Base-by-base conservation (phyloP, 2,329 filamentous ascomycete genomes). In the Ascochyta viciae-villosae region DNA sequence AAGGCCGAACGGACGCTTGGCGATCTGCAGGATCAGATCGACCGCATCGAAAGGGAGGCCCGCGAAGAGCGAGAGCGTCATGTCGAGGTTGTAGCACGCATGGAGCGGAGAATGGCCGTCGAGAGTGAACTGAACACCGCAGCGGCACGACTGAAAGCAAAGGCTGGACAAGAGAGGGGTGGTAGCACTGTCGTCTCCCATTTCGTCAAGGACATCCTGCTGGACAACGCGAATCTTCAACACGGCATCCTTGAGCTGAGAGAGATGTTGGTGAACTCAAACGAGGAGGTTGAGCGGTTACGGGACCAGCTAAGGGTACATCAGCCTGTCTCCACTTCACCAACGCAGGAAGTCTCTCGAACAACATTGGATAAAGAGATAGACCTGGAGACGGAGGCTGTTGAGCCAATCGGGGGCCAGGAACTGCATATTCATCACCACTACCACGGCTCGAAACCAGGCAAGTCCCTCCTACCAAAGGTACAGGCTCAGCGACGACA, bases 351-450 rank as follows among this genome's bases (percentile, higher is more conserved):
- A 3, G 46, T 46, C 12, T 38, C 58, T 4, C 56, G 67, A 49
- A 76, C 79, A 1, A 89, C 85, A 0, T 77, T 97, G 47, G 83
- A 87, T 55, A 86, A 90, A 38, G 93, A 97, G 74, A 82, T 96
- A 22, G 85, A 84, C n/a, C 82, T 96, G 23, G 85, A 84, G 24
- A 52, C 61, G 23, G 66, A 66, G 27, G 29, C 50, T 4, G 16
- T 49, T 8, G 75, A 77, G 19, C 58, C 63, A 35, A 23, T 62
- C 5, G 51, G 65, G 37, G 71, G 74, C 16, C 72, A 72, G 49
- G 91, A 95, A 67, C 79, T 97, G 13, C 94, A 97, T 67, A 90
- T 98, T 41, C 94, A 98, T 70, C 93, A 98, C 68, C 94, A 98
- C 72, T 96, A 96, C 71, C 92, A 97, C 64, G 85, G 88, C 10